A percentile compares a stretch with the other conserved stretches of the same genome.
phyloP scores from a whole-genome alignment of 495 filamentous ascomycete species.

The Elasticomyces elasticus region DNA sequence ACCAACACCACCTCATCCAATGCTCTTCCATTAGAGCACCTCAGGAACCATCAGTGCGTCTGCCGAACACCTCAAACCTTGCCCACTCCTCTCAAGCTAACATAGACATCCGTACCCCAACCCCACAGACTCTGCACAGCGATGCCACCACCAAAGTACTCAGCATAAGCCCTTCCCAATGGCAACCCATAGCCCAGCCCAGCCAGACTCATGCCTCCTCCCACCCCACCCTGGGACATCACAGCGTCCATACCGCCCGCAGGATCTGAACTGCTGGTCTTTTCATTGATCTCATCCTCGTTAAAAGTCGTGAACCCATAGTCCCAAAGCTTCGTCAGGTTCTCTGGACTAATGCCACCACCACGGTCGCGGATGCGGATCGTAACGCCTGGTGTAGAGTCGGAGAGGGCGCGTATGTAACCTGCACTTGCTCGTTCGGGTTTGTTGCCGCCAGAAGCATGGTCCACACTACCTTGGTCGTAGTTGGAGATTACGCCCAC shows the following conservation, averaged over 20 bases:
- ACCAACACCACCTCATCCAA: too few species aligned
- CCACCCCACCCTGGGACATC: conserved; percentile 54
- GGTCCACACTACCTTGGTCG: conserved; percentile 32
- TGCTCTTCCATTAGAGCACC: too few species aligned
- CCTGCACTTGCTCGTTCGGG: conserved; percentile 14
- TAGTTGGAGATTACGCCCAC: conserved; percentile 17
- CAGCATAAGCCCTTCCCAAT: conserved; percentile 84
- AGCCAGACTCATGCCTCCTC: conserved; percentile 63
- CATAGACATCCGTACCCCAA: conserved; percentile 82
- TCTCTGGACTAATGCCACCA: conserved; percentile 76
- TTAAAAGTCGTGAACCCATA: conserved; percentile 94
- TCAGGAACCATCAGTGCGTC: too few species aligned
- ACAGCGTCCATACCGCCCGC: conserved; percentile 53
- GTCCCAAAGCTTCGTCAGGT: conserved; percentile 81
- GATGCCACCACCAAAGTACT: conserved; percentile 97
- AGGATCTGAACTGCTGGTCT: conserved; percentile 18
- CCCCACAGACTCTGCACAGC: conserved; percentile 87
- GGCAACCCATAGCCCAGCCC: conserved; percentile 90
- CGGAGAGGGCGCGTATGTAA: conserved; percentile 5
- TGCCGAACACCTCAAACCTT: conserved; percentile 17
- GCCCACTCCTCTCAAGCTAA: conserved; percentile 76
- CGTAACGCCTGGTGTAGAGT: conserved; percentile 61
- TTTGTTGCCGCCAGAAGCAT: conserved; percentile 18
- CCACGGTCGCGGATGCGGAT: conserved; percentile 94
- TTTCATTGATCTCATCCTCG: conserved; percentile 47